These are phyloP conservation scores for Chimonanthus praecox DNA, from an alignment of 164 flowering plant genomes.

Conservation along the genomic window DNA sequence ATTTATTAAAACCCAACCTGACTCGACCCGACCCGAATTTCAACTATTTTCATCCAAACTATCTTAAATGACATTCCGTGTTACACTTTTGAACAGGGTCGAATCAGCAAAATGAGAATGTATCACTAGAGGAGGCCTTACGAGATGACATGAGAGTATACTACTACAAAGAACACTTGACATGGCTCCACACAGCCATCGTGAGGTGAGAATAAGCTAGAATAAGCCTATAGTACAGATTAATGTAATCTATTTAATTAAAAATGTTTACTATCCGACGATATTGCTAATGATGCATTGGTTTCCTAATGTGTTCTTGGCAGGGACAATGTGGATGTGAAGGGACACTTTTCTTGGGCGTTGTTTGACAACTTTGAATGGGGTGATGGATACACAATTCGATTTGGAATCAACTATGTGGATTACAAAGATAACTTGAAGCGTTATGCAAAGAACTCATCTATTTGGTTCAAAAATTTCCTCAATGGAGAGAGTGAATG, in stretches of 20 bases:
- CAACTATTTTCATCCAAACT: too few species aligned
- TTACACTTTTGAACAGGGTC: too few species aligned
- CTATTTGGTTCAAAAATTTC: slow-evolving; percentile 36
- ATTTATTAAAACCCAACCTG: too few species aligned
- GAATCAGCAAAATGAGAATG: neutral
- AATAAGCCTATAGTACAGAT: too few species aligned
- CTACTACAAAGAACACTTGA: neutral
- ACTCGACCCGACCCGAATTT: too few species aligned
- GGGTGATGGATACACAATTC: slow-evolving; percentile 24
- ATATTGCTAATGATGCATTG: too few species aligned
- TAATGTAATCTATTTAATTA: neutral
- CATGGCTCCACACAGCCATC: slow-evolving; percentile 7
- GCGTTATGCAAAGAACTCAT: slow-evolving; percentile 31
- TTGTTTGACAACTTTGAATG: slow-evolving; percentile 41
- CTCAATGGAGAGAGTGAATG: slow-evolving; percentile 8
- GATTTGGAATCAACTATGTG: slow-evolving; percentile 30
- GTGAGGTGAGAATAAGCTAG: neutral
- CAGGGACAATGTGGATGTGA: slow-evolving; percentile 30
- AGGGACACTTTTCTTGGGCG: slow-evolving; percentile 42
- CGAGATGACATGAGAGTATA: slow-evolving; percentile 4
- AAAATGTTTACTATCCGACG: neutral
- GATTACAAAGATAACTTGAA: slow-evolving; percentile 26
- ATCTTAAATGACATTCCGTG: too few species aligned
- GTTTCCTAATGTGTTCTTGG: neutral
- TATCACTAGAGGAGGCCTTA: slow-evolving; percentile 4